Percentiles rank a stretch among this genome's conserved stretches.
phyloP scores from a whole-genome alignment of 2,329 filamentous ascomycete species.

The Colletotrichum lentis region DNA sequence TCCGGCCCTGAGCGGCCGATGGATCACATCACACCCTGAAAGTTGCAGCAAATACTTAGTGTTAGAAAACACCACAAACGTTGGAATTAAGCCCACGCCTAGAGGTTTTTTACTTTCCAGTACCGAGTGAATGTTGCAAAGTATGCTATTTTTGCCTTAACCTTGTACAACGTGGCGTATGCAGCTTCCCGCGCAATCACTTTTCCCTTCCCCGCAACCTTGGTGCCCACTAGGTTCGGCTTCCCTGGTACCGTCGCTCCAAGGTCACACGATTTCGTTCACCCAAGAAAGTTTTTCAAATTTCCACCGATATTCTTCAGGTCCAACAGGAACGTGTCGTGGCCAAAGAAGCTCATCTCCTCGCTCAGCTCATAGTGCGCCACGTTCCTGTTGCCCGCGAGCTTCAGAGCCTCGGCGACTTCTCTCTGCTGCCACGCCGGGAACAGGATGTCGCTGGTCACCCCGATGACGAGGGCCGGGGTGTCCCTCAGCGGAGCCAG shows the following conservation, averaged over 20 bases:
- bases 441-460: constrained; percentile 95
- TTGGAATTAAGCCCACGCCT: neutral
- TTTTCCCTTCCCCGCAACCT: neutral
- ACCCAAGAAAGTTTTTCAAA: constrained; percentile 80
- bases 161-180: constrained; percentile 12
- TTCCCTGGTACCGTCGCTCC: too few relatives aligned
- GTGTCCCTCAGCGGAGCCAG: constrained; percentile 76
- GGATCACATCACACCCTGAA: neutral
- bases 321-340: constrained; percentile 95
- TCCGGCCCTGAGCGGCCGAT: neutral
- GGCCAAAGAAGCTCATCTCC: constrained; percentile 92
- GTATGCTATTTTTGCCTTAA: constrained; percentile 8
- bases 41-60: neutral
- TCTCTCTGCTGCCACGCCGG: constrained; percentile 98
- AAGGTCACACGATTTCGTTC: constrained; percentile 7
- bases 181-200: neutral
- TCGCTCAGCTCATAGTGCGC: constrained; percentile 91
- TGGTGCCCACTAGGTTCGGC: neutral
- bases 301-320: constrained; percentile 89
- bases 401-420: constrained; percentile 82
- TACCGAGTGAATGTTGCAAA: neutral
- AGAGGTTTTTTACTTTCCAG: neutral
- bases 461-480: constrained; percentile 88
- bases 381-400: constrained; percentile 80
- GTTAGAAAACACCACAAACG: neutral